Evolutionary conservation across 1,284 basidiomycete genomes (phyloP).

Genomic region (Ceratobasidium sp.): DNA sequence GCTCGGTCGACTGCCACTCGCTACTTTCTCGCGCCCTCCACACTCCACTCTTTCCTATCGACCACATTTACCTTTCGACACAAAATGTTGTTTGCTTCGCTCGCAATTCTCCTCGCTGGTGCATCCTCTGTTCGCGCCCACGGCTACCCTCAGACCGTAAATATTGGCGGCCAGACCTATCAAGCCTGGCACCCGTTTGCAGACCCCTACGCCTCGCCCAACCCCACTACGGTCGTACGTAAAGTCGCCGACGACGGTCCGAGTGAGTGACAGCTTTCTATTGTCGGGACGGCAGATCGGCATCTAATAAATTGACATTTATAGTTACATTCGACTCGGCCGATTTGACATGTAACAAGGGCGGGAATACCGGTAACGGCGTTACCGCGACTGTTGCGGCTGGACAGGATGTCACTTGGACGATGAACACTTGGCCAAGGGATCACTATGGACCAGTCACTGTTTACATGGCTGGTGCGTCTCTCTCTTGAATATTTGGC

Average conservation of each 20-base stretch:
- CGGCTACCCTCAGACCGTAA: slow-evolving; percentile 38
- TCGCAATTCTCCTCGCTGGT: slow-evolving; percentile 13
- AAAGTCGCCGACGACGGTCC: slow-evolving; percentile 41
- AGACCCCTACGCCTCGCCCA: slow-evolving; percentile 28
- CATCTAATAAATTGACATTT: not conserved
- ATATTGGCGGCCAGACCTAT: slow-evolving; percentile 34
- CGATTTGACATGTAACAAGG: slow-evolving; percentile 40
- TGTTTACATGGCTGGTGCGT: slow-evolving; percentile 39
- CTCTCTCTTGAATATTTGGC: not conserved
- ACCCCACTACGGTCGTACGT: slow-evolving; percentile 33
- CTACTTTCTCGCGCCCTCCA: not conserved
- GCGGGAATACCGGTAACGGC: slow-evolving; percentile 31
- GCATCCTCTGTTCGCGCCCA: slow-evolving; percentile 37
- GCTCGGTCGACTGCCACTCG: not conserved
- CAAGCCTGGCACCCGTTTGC: slow-evolving; percentile 37
- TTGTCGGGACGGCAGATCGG: not conserved
- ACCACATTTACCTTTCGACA: not conserved
- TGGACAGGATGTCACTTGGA: slow-evolving; percentile 31
- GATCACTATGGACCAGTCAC: slow-evolving; percentile 39
- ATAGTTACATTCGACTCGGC: slow-evolving; percentile 24
- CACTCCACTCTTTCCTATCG: not conserved
- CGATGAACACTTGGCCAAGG: slow-evolving; percentile 37
- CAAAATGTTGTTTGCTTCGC: slow-evolving; percentile 15
- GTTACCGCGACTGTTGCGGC: slow-evolving; percentile 33
- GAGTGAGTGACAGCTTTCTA: slow-evolving; percentile 7